phyloP scores from a whole-genome alignment of 2,329 filamentous ascomycete species.

The Colletotrichum sansevieriae region DNA sequence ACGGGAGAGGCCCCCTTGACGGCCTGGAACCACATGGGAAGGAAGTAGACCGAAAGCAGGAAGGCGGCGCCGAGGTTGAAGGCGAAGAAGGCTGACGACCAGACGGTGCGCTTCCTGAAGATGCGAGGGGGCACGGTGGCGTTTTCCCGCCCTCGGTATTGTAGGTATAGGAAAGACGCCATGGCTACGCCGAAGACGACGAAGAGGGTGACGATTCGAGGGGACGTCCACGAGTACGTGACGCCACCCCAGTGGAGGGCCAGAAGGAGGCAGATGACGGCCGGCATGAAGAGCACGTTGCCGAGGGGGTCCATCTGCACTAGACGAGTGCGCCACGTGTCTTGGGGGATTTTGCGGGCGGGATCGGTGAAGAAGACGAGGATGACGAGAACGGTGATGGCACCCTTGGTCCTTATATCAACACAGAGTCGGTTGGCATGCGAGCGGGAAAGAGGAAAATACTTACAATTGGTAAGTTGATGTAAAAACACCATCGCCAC shows the following conservation, averaged over 20 bases:
- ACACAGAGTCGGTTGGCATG: not conserved
- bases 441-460: not conserved
- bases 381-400: constrained; percentile 51
- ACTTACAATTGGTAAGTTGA: constrained; percentile 55
- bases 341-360: not conserved
- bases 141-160: constrained; percentile 54
- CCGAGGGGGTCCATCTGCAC: constrained; percentile 45
- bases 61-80: constrained; percentile 55
- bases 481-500: constrained; percentile 58
- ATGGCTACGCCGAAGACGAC: constrained; percentile 57
- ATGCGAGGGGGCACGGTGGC: constrained; percentile 60
- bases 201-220: constrained; percentile 65
- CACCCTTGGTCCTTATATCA: constrained; percentile 47
- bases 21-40: constrained; percentile 62
- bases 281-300: constrained; percentile 49
- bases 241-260: constrained; percentile 65
- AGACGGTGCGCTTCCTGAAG: constrained; percentile 55
- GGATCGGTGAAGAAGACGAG: constrained; percentile 45
- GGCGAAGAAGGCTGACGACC: constrained; percentile 50
- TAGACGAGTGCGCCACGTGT: constrained; percentile 31
- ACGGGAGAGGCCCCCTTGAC: constrained; percentile 56
- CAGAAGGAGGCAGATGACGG: constrained; percentile 61
- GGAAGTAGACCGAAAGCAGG: constrained; percentile 51
- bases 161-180: constrained; percentile 53
- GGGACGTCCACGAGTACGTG: constrained; percentile 62